phyloP scores from a whole-genome alignment of 164 flowering plant genomes.

The Tetrastigma voinierianum region DNA sequence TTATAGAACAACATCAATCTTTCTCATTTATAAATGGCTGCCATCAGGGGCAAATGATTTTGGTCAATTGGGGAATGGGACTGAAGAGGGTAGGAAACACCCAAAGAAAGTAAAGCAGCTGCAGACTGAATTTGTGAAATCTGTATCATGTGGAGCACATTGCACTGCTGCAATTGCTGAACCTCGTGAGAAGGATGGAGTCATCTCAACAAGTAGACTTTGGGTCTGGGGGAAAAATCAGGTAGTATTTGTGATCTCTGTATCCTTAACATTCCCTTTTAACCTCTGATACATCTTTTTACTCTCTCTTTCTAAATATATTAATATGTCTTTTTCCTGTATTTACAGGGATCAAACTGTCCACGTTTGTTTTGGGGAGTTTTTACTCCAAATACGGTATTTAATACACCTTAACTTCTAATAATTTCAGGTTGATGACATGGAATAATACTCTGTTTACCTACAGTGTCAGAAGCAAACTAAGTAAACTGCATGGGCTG shows the following conservation, averaged over 20 bases:
- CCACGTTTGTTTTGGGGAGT: slow-evolving; percentile 96
- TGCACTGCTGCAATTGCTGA: slow-evolving; percentile 94
- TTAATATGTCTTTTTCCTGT: neutral
- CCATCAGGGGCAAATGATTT: slow-evolving; percentile 84
- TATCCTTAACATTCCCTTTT: neutral
- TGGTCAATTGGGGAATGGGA: slow-evolving; percentile 96
- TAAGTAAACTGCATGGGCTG: neutral
- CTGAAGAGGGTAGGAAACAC: slow-evolving; percentile 76
- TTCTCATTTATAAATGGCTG: neutral
- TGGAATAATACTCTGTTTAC: neutral
- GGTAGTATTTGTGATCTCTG: slow-evolving; percentile 35
- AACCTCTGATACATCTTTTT: neutral
- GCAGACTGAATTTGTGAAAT: slow-evolving; percentile 75
- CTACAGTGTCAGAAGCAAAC: neutral
- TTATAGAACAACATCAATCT: neutral
- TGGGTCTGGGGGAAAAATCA: slow-evolving; percentile 99
- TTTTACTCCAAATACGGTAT: slow-evolving; percentile 80
- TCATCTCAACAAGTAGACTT: slow-evolving; percentile 60
- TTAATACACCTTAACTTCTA: neutral
- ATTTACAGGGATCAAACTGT: slow-evolving; percentile 73
- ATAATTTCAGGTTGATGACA: neutral
- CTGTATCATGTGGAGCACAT: slow-evolving; percentile 96
- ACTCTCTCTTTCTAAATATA: neutral
- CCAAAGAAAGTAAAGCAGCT: slow-evolving; percentile 77
- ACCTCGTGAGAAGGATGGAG: slow-evolving; percentile 88